Base-by-base conservation (phyloP, 208 protist species). In the Trypanosoma cruzi region DNA sequence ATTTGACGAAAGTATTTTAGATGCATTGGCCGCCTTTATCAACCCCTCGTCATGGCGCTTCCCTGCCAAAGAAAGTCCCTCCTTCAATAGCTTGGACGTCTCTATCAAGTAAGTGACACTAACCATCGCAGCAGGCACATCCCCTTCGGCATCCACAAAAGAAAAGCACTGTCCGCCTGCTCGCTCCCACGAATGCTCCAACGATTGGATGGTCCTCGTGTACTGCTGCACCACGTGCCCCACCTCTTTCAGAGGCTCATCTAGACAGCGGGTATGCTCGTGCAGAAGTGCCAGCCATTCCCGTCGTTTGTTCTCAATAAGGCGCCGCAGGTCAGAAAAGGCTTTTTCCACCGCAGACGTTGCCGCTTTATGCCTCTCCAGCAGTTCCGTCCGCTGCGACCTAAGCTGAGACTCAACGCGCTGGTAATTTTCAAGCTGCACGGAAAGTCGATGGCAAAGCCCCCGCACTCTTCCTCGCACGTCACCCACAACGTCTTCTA, bases 361-460 rank as follows among this genome's bases (percentile, higher is more conserved):
- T 10, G 71, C 68, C 46, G 73, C 34, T 13, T 34, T 50, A 58
- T 77, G 61, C 18, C 68, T 77, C 22, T 68, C 55, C 63, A 72
- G 62, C 44, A 72, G 49, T 28, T 73, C 60, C 3, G 49, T 29
- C 58, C 61, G 68, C 78, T 88, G 80, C 36, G 69, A 49, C n/a
- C 49, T 54, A 55, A 92, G 77, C 58, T 81, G 75, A 49, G 63
- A 42, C 48, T 79, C 53, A 1, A 81, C 68, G 20, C 74, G 71
- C 7, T 40, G 34, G 64, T 80, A 88, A 68, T 86, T 71, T 4
- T 70, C 63, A 36, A 84, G 71, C 68, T 72, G 81, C 66, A 80
- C 61, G 18, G 59, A 78, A 44, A 92, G 79, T 29, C 82, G 68
- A 55, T 85, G 71, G 55, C 83, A 81, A 16, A 88, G 52, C 22